Base-by-base conservation (phyloP, 352 stramenopile species). In the Paralagenidium karlingii region DNA sequence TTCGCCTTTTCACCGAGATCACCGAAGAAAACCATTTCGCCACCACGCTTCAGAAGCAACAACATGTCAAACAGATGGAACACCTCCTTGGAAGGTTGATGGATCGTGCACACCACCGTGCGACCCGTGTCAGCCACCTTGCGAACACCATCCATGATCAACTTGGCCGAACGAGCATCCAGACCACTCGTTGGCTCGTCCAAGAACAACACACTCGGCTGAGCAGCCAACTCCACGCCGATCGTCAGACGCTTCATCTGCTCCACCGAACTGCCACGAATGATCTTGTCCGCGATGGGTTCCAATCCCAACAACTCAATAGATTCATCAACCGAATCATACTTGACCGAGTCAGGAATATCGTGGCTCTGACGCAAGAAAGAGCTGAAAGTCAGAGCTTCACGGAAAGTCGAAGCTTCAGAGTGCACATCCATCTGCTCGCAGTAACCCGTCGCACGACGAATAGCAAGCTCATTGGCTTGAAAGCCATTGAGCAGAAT, bases 361-460 rank as follows among this genome's bases (percentile, higher is more conserved):
- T 58, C 47, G 0, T 50, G 36, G 1, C 42, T 38, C 22, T 83
- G 68, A 19, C 89, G 68, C 40, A 98, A 54, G 46, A 87, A 87
- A 1, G 88, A 83, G 27, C 76, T 94, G 51, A 97, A 98, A 1
- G 64, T 66, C n/a, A 98, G 70, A 8, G 85, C 81, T 41, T 98
- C 92, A 11, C 86, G 66, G 26, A 94, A 87, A 2, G 92, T 98
- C 2, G 78, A 65, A 2, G 82, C 94, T 26, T 80, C 68, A 22
- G 79, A 85, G 31, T 97, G 77, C 26, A 87, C 80, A 38, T 97
- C 86, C 53, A 95, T 94, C 40, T 96, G 86, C 38, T 79, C 65
- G 31, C 69, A 83, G 53, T 83, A 83, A 5, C 69, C 67, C 2
- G 70, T 82, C 39, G 53, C 68, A 0, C 68, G 62, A 10, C 65